phyloP scores from a whole-genome alignment of 1,284 basidiomycete genomes.

The Moniliella sp. region DNA sequence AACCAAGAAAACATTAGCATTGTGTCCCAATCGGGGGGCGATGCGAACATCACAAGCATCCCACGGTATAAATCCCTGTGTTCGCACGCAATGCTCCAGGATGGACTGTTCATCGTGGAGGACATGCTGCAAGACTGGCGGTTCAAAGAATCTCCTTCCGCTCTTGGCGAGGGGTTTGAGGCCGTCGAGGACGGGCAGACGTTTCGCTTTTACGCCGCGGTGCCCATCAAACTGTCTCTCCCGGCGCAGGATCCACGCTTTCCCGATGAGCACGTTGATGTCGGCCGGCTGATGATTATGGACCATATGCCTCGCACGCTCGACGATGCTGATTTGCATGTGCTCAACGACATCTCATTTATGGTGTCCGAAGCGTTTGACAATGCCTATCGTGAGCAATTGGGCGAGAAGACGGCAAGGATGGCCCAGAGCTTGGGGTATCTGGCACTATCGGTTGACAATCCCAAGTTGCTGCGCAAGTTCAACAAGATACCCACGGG shows the following conservation, averaged over 20 bases:
- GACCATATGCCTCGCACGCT: conserved; percentile 8
- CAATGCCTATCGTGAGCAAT: conserved; percentile 7
- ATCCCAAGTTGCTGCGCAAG: conserved; percentile 1
- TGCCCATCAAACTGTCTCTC: conserved; percentile 8
- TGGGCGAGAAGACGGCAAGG: conserved; percentile 7
- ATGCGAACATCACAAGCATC: conserved; percentile 2
- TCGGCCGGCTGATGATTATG: conserved; percentile 15
- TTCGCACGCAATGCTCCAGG: conserved; percentile 13
- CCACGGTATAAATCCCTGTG: conserved; percentile 8
- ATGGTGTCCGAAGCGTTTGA: conserved; percentile 17
- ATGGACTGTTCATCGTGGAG: conserved; percentile 10
- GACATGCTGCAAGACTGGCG: conserved; percentile 13
- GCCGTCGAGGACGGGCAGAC: conserved; percentile 6
- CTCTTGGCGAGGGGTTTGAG: conserved; percentile 5
- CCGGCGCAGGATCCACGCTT: background rate
- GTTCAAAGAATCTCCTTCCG: conserved; percentile 8
- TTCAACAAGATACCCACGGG: background rate
- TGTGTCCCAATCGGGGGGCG: conserved; percentile 8
- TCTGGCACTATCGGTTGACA: conserved; percentile 8
- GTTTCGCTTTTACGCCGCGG: conserved; percentile 16
- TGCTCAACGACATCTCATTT: conserved; percentile 10
- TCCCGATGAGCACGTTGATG: conserved; percentile 6
- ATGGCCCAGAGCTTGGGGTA: conserved; percentile 9
- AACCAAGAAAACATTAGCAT: conserved; percentile 8
- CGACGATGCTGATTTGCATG: conserved; percentile 8